phyloP scores from a whole-genome alignment of 257 asterid genomes.

The Galeopsis tetrahit region DNA sequence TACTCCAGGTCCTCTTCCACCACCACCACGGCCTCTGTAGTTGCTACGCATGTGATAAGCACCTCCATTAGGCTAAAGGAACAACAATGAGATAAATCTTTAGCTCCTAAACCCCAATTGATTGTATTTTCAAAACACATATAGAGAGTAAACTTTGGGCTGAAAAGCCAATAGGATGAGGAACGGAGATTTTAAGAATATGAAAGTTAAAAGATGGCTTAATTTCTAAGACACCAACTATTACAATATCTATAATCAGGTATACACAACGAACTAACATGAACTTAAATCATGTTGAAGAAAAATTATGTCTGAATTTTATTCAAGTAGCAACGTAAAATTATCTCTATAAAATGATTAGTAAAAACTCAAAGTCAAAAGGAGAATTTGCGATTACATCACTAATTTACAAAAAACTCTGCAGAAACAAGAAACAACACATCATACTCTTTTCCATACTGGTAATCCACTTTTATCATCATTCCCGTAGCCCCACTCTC shows the following conservation, averaged over 20 bases:
- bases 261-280: neutral
- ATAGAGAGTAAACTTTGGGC: neutral
- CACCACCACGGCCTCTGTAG: slow-evolving; percentile 79
- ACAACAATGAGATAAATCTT: slow-evolving; percentile 30
- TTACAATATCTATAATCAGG: neutral
- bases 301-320: neutral
- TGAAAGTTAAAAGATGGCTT: neutral
- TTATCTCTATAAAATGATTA: neutral
- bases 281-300: neutral
- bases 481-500: neutral
- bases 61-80: slow-evolving; percentile 72
- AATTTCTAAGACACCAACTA: slow-evolving; percentile 1
- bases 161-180: neutral
- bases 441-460: neutral
- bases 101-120: slow-evolving; percentile 24
- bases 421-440: neutral
- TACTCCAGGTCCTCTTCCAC: slow-evolving; percentile 87
- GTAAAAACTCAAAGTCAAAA: neutral
- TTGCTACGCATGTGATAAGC: slow-evolving; percentile 59
- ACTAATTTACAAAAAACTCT: neutral
- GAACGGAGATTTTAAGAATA: neutral
- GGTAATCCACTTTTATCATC: too few relatives aligned
- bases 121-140: slow-evolving; percentile 15
- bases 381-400: neutral
- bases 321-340: neutral